A percentile compares a stretch with the other conserved stretches of the same genome.
phyloP scores from a whole-genome alignment of 768 basidiomycete species.

The Termitomyces titanicus region DNA sequence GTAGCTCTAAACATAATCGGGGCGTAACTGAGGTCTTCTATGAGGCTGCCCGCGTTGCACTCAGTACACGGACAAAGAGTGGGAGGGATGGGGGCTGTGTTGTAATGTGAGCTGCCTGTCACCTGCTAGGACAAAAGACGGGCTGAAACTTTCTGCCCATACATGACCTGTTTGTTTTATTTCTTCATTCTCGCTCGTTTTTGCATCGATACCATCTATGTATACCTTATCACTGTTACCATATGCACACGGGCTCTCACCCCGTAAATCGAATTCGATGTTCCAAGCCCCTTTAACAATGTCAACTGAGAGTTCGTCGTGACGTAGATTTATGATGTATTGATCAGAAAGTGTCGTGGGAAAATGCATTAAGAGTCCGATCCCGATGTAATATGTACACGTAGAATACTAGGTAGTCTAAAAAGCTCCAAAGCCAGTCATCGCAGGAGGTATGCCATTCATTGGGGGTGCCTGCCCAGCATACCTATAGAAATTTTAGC shows the following conservation, averaged over 20 bases:
- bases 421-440: slow-evolving; percentile 60
- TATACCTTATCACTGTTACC: slow-evolving; percentile 15
- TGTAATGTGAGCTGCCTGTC: slow-evolving; percentile 44
- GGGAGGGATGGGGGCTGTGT: slow-evolving; percentile 51
- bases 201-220: slow-evolving; percentile 17
- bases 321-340: too few species aligned
- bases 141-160: background rate
- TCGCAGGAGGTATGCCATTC: slow-evolving; percentile 69
- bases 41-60: slow-evolving; percentile 84
- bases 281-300: background rate
- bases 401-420: slow-evolving; percentile 22
- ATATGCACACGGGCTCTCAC: background rate
- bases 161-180: background rate
- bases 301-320: background rate
- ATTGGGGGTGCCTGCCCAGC: slow-evolving; percentile 63
- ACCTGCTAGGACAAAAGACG: background rate
- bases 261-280: background rate
- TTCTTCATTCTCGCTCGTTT: background rate
- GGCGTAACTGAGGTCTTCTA: slow-evolving; percentile 93
- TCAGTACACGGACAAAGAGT: slow-evolving; percentile 71
- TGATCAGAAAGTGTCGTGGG: background rate
- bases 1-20: slow-evolving; percentile 95
- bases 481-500: slow-evolving; percentile 36
- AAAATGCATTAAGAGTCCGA: slow-evolving; percentile 22
- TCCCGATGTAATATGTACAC: slow-evolving; percentile 29